Conservation (phyloP, 306 rosid genomes). For the Gastrolobium bilobum region DNA sequence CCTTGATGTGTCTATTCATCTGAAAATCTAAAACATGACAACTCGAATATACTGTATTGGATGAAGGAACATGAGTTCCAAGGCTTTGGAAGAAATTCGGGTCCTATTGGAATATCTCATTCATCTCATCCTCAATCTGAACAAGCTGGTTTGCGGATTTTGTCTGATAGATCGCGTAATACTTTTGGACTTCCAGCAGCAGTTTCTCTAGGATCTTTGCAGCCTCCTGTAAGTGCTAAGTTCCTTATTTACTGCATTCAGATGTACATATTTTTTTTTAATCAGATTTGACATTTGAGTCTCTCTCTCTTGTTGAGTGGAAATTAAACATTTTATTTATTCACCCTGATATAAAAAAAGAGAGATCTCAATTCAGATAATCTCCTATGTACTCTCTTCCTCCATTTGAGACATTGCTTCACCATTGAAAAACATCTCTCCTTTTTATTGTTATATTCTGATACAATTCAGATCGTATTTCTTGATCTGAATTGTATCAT, state of each 20-base stretch:
- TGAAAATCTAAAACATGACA: conserved; percentile 23
- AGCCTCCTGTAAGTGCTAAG: conserved; percentile 77
- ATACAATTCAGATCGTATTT: too few species aligned
- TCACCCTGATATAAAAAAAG: too few species aligned
- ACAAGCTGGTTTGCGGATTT: conserved; percentile 62
- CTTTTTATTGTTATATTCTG: too few species aligned
- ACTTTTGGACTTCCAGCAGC: conserved; percentile 67
- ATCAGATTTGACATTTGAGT: conserved; percentile 36
- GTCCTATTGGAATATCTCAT: conserved; percentile 65
- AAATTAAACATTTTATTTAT: conserved; percentile 30
- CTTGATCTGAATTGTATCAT: too few species aligned
- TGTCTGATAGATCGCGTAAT: conserved; percentile 66
- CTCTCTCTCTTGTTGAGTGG: conserved; percentile 2
- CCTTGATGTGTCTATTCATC: conserved; percentile 36
- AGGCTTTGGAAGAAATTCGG: conserved; percentile 70
- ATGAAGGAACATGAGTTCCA: conserved; percentile 77
- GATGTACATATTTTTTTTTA: conserved; percentile 1
- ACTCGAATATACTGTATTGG: conserved; percentile 52
- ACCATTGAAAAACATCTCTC: too few species aligned
- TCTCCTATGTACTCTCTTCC: too few species aligned
- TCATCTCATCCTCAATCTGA: conserved; percentile 66
- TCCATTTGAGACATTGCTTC: too few species aligned
- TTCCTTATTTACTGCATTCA: conserved; percentile 49
- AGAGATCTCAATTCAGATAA: too few species aligned
- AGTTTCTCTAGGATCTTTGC: conserved; percentile 74